Base-by-base conservation (phyloP, 2,329 filamentous ascomycete genomes). In the Diaporthe ampelina region DNA sequence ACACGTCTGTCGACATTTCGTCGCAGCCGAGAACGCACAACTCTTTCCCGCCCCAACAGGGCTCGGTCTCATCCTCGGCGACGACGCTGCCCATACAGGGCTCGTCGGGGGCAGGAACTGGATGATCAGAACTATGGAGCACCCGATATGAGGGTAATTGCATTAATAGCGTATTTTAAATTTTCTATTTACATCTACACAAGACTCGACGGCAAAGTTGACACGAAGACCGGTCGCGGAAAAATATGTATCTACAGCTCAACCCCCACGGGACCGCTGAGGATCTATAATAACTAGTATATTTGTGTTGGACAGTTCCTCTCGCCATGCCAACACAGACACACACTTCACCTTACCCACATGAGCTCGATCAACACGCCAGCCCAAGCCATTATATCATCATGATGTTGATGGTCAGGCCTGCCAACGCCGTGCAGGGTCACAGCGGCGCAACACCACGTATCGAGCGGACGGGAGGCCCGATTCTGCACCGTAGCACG, bases 1-100 rank as follows among this genome's bases (percentile, higher is more conserved):
- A 68, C 63, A 68, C 48, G 32, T 68, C 48, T 40, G 63, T 68
- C 63, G 35, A 68, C 32, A 68, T 68, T 29, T 68, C 48, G 6
- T 54, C 45, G 2, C 63, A 68, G 29, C n/a, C 48, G n/a, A 68
- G 48, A 29, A 40, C 63, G n/a, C 45, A 54, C n/a, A 40, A 40
- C 5, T 68, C 63, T n/a, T 24, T 68, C n/a, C 63, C 48, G 19
- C 29, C 29, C 32, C 63, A 54, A n/a, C 63, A 54, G 63, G 48
- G 48, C 24, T 68, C 63, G n/a, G 15, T 54, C n/a, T 68, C 63
- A 15, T 54, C 45, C 19, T 68, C 63, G 48, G n/a, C 48, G 7
- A 40, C 63, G 5, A 68, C 63, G n/a, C 32, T 54, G 15, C 63
- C 63, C 2, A 68, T 54, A 54, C 63, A 68, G 15, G 63, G 63